Base-by-base conservation (phyloP, 495 filamentous ascomycete species). In the Penicillium nucicola region DNA sequence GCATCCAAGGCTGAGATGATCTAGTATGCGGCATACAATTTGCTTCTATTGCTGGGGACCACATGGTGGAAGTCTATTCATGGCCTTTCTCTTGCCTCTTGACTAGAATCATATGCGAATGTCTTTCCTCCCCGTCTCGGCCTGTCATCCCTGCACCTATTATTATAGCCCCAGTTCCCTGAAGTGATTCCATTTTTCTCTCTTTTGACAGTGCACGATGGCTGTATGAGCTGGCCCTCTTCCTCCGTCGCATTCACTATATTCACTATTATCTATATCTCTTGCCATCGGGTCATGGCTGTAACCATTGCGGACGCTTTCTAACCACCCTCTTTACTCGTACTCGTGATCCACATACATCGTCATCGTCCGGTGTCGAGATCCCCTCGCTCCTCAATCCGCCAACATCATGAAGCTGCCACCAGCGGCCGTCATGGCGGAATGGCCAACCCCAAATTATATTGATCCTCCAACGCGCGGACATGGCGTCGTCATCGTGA, bases 381-480 rank as follows among this genome's bases (percentile, higher is more conserved):
- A 28, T 28, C 34, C 15, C 3, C 36, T 32, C 18, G 18, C 33
- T 5, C 25, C 7, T 28, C 5, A 28, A 36, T 30, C 19, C 44
- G 4, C 8, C 20, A 35, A 36, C 38, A 62, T n/a, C 44, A 74
- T 74, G 70, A 53, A 62, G 23, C 51, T 77, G 32, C 78, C 82
- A 28, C 77, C 78, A 1, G 9, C 51, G 11, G 61, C 69, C 14
- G 70, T 80, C 4, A 42, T 71, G 43, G 65, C 55, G 3, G 56
- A 68, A 51, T 84, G 81, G 81, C 81, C 83, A 4, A 53, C 37
- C n/a, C 72, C 80, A 4, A 83, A 84, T 56, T 80, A 79, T 60
- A 55, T 65, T 48, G 58, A 84, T 52, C 81, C 81, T 5, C 60
- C 65, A 18, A 77, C 74, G 4, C 75, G 77, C 42, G 80, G 79